Percentiles rank a stretch among this genome's conserved stretches.
Conservation (phyloP, 495 filamentous ascomycete species). For the Podospora bellae-mahoneyi region DNA sequence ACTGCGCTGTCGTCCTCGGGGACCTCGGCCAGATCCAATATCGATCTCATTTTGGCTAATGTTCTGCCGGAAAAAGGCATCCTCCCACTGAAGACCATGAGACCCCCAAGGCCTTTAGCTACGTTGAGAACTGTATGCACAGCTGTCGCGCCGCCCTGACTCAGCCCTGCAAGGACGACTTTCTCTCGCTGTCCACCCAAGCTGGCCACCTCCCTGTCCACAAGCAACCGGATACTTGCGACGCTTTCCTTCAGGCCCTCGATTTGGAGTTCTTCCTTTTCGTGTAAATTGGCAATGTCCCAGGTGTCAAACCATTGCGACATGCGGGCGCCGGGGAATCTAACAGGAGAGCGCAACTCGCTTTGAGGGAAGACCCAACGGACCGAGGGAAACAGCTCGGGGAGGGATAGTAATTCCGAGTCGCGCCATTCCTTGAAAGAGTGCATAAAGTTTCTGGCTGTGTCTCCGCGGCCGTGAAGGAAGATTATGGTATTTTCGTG, state of each 20-base stretch:
- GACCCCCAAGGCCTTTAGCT: slow-evolving; percentile 32
- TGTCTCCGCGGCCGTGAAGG: slow-evolving; percentile 59
- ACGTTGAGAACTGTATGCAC: slow-evolving; percentile 40
- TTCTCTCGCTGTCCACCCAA: slow-evolving; percentile 26
- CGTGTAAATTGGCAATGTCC: slow-evolving; percentile 28
- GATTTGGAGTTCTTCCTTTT: slow-evolving; percentile 31
- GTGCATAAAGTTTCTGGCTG: slow-evolving; percentile 47
- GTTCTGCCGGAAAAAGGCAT: slow-evolving; percentile 44
- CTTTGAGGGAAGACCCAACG: slow-evolving; percentile 53
- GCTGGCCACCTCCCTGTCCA: slow-evolving; percentile 26
- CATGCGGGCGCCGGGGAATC: slow-evolving; percentile 28
- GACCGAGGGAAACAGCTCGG: slow-evolving; percentile 35
- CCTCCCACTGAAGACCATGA: slow-evolving; percentile 55
- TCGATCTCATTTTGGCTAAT: slow-evolving; percentile 23
- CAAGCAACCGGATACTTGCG: slow-evolving; percentile 20
- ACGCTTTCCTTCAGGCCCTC: slow-evolving; percentile 30
- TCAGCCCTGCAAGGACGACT: slow-evolving; percentile 35
- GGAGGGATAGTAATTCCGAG: slow-evolving; percentile 30
- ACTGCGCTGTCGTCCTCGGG: slow-evolving; percentile 21
- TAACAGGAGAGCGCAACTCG: slow-evolving; percentile 37
- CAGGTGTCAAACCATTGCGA: slow-evolving; percentile 41
- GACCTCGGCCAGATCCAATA: slow-evolving; percentile 20
- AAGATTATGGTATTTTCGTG: slow-evolving; percentile 62
- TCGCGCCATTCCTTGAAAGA: slow-evolving; percentile 41
- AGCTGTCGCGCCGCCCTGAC: slow-evolving; percentile 42